A percentile compares a stretch with the other conserved stretches of the same genome.
Conservation (phyloP, 495 filamentous ascomycete genomes). For the Durotheca rogersii region DNA sequence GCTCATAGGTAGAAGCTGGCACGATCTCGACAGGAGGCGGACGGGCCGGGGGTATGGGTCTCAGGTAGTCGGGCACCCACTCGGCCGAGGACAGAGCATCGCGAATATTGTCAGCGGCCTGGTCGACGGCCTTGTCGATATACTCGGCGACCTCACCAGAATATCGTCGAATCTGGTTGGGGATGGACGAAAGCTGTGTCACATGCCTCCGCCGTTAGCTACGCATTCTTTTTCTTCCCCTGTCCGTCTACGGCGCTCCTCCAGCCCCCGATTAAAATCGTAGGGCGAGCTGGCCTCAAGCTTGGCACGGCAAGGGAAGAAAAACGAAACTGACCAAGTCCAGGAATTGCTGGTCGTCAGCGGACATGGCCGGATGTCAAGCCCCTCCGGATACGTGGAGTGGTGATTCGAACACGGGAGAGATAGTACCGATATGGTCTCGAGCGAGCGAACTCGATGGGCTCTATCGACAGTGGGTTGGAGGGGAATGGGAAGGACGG, state of each 20-base stretch:
- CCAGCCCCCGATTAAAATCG: too few relatives aligned
- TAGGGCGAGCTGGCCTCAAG: too few relatives aligned
- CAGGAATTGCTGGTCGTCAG: conserved; percentile 63
- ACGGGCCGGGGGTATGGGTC: conserved; percentile 57
- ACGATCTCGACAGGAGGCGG: conserved; percentile 42
- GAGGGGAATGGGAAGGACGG: too few relatives aligned
- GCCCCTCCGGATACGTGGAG: too few relatives aligned
- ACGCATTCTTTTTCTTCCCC: too few relatives aligned
- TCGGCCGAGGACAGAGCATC: conserved; percentile 60
- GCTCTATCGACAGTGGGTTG: too few relatives aligned
- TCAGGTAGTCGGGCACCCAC: conserved; percentile 70
- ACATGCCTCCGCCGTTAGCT: conserved; percentile 15
- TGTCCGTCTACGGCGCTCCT: too few relatives aligned
- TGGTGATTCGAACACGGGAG: too few relatives aligned
- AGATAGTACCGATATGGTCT: too few relatives aligned
- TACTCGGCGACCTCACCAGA: conserved; percentile 68
- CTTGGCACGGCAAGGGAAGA: background rate
- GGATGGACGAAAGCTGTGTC: conserved; percentile 68
- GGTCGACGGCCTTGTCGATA: conserved; percentile 74
- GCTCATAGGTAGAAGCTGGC: conserved; percentile 39
- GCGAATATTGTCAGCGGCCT: conserved; percentile 61
- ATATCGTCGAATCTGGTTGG: conserved; percentile 66
- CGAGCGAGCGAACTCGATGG: too few relatives aligned
- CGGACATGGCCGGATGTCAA: conserved; percentile 50
- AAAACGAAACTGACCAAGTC: conserved; percentile 53